These are phyloP conservation scores for Colletotrichum aenigma DNA, from an alignment of 2,329 filamentous ascomycete species.

Conservation along the genomic window DNA sequence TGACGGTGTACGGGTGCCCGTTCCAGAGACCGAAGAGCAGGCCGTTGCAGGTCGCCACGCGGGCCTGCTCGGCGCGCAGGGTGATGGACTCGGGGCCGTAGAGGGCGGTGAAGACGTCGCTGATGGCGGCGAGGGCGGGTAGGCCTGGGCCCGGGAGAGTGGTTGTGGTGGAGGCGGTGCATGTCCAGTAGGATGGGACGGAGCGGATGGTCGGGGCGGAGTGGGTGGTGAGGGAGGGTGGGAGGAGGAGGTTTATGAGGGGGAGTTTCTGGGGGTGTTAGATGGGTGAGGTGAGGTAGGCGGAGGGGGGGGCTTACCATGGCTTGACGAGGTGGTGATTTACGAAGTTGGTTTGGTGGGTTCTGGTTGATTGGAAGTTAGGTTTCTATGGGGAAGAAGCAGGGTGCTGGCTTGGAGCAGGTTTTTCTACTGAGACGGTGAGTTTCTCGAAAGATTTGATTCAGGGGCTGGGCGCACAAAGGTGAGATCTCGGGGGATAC, in stretches of 20 bases:
- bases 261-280: not conserved
- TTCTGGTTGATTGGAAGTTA: no score
- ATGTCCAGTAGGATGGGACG: not conserved
- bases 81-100: not conserved
- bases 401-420: not conserved
- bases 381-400: no score
- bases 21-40: conserved; percentile 14
- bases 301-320: not conserved
- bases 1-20: not conserved
- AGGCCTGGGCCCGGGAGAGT: not conserved
- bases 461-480: not conserved
- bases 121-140: not conserved
- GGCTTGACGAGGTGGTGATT: no score
- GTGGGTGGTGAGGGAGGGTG: not conserved
- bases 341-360: no score
- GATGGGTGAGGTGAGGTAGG: not conserved
- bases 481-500: not conserved
- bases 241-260: not conserved
- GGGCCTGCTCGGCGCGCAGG: not conserved
- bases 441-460: not conserved
- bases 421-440: not conserved
- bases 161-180: not conserved
- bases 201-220: not conserved
- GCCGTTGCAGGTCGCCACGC: not conserved
- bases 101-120: not conserved